phyloP scores from a whole-genome alignment of 306 rosid species.

The Vigna reflexopilosa region DNA sequence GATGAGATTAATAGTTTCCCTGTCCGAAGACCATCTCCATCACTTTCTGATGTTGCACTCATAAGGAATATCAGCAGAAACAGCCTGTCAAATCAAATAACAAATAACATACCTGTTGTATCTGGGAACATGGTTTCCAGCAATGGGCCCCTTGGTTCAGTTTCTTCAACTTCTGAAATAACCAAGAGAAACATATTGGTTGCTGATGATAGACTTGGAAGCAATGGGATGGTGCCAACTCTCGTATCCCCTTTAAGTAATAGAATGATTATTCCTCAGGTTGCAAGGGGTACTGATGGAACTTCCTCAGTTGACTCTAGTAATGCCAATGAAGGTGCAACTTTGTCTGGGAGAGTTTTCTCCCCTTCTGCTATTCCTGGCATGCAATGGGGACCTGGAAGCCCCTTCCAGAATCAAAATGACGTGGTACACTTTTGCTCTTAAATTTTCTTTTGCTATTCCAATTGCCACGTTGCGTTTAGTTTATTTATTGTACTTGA shows the following conservation, averaged over 20 bases:
- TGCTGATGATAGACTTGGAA: constrained; percentile 74
- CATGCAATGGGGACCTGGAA: constrained; percentile 90
- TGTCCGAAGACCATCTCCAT: constrained; percentile 74
- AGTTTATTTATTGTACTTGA: background rate
- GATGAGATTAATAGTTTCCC: constrained; percentile 71
- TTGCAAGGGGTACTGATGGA: constrained; percentile 68
- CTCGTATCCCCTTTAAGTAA: constrained; percentile 69
- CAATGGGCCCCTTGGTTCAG: constrained; percentile 61
- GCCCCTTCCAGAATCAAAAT: constrained; percentile 71
- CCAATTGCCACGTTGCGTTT: background rate
- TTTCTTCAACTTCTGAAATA: constrained; percentile 67
- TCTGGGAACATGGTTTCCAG: constrained; percentile 65
- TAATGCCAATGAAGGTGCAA: constrained; percentile 62
- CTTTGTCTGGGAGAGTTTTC: constrained; percentile 73
- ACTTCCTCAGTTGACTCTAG: constrained; percentile 56
- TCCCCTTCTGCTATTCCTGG: constrained; percentile 73
- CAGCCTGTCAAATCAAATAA: constrained; percentile 61
- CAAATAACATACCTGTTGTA: constrained; percentile 59
- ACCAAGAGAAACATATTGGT: constrained; percentile 75
- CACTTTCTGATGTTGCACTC: constrained; percentile 69
- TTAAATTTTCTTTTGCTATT: constrained; percentile 1
- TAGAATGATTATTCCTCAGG: constrained; percentile 67
- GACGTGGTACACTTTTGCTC: constrained; percentile 57
- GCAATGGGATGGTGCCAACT: constrained; percentile 66
- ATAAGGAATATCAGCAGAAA: constrained; percentile 68